A percentile compares a stretch with the other conserved stretches of the same genome.
phyloP scores from a whole-genome alignment of 2,329 filamentous ascomycete genomes.

The Colletotrichum tabaci region DNA sequence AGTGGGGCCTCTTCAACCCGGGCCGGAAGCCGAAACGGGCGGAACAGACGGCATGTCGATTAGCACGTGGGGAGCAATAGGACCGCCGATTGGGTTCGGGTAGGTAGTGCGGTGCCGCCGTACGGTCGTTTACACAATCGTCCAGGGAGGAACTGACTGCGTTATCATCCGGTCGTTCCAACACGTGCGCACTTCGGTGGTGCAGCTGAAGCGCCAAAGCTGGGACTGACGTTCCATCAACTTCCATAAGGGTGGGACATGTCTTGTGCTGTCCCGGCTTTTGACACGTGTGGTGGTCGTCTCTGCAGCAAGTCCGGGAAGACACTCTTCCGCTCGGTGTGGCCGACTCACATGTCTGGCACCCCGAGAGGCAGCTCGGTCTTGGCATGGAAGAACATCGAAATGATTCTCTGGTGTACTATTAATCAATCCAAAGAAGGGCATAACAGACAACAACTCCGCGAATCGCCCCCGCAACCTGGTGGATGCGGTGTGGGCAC shows the following conservation, averaged over 20 bases:
- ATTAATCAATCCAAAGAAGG: no score
- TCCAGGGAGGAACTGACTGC: no score
- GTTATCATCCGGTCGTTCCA: no score
- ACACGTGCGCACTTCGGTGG: background rate
- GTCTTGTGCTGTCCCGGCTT: background rate
- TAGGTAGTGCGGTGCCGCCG: no score
- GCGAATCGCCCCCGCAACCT: background rate
- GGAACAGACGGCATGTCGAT: background rate
- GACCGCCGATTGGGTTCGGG: background rate
- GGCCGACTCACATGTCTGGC: background rate
- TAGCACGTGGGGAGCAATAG: background rate
- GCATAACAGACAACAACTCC: background rate
- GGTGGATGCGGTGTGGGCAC: background rate
- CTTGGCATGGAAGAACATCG: background rate
- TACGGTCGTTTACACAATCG: background rate
- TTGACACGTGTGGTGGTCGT: no score
- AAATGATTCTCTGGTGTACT: background rate
- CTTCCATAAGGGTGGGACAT: no score
- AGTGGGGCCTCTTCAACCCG: background rate
- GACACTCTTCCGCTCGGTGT: background rate
- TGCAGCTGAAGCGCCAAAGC: background rate
- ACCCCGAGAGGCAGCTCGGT: background rate
- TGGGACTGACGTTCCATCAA: no score
- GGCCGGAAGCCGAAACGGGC: background rate
- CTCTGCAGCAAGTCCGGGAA: background rate